Evolutionary conservation across 2,329 filamentous ascomycete genomes (phyloP).

Genomic region (Stemphylium vesicarium): DNA sequence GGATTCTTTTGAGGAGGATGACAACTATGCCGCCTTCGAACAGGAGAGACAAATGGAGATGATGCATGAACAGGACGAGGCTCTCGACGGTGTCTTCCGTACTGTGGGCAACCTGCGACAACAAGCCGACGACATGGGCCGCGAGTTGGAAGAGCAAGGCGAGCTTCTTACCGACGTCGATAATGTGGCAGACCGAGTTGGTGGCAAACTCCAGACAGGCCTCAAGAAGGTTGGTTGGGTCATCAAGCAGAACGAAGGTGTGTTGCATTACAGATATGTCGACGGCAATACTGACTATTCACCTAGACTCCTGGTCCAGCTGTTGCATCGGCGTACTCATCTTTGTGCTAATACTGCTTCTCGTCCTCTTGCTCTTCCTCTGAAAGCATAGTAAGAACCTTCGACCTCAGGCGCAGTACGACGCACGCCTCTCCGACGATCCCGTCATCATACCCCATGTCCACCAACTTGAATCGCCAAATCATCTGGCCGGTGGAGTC

Average conservation of each 20-base stretch:
- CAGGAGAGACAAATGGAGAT: slow-evolving; percentile 89
- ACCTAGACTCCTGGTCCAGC: slow-evolving; percentile 71
- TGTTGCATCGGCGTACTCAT: slow-evolving; percentile 92
- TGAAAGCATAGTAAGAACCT: slow-evolving; percentile 47
- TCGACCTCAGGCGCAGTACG: slow-evolving; percentile 2
- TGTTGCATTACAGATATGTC: neutral
- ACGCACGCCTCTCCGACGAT: neutral
- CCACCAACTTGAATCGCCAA: neutral
- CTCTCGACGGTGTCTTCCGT: slow-evolving; percentile 88
- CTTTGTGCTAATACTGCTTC: slow-evolving; percentile 81
- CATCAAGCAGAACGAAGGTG: slow-evolving; percentile 88
- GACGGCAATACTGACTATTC: slow-evolving; percentile 3
- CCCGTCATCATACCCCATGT: slow-evolving; percentile 24
- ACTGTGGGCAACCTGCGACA: slow-evolving; percentile 89
- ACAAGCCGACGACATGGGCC: slow-evolving; percentile 94
- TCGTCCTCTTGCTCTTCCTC: slow-evolving; percentile 76
- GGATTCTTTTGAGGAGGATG: slow-evolving; percentile 62
- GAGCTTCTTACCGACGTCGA: slow-evolving; percentile 89
- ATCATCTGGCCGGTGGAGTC: neutral
- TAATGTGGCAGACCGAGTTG: slow-evolving; percentile 82
- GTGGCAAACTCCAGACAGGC: slow-evolving; percentile 82
- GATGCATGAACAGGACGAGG: slow-evolving; percentile 93
- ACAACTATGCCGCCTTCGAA: slow-evolving; percentile 82
- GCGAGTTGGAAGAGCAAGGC: slow-evolving; percentile 92
- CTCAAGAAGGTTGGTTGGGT: slow-evolving; percentile 86